Percentiles rank a stretch among this genome's conserved stretches.
Conservation (phyloP, 305 asterid species). For the Fraxinus albicans region DNA sequence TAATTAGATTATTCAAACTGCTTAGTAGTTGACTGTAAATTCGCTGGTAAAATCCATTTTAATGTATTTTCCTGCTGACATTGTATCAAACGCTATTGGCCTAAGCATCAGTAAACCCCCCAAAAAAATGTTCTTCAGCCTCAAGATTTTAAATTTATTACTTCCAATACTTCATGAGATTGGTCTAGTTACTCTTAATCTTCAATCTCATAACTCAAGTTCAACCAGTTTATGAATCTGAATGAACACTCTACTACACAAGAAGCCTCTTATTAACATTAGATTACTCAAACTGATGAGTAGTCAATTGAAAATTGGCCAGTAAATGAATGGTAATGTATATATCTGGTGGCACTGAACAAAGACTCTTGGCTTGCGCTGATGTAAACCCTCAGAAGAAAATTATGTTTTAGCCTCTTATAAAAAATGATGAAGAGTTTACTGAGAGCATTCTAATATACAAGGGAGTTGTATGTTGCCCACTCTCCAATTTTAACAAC, state of each 20-base stretch:
- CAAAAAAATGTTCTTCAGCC: background rate
- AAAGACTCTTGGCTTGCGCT: background rate
- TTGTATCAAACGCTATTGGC: background rate
- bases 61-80: background rate
- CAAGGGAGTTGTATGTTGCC: background rate
- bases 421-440: background rate
- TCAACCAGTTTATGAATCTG: background rate
- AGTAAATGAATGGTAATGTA: background rate
- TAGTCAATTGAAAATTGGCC: background rate
- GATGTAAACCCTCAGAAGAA: background rate
- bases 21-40: background rate
- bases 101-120: background rate
- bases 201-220: background rate
- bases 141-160: background rate
- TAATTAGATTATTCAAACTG: background rate
- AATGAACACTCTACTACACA: background rate
- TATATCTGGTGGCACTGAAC: background rate
- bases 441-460: background rate
- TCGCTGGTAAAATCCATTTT: background rate
- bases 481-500: background rate
- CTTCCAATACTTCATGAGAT: background rate
- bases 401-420: background rate
- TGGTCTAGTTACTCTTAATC: background rate
- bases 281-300: background rate
- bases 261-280: background rate